Base-by-base conservation (phyloP, 306 rosid species). In the Ormosia emarginata region DNA sequence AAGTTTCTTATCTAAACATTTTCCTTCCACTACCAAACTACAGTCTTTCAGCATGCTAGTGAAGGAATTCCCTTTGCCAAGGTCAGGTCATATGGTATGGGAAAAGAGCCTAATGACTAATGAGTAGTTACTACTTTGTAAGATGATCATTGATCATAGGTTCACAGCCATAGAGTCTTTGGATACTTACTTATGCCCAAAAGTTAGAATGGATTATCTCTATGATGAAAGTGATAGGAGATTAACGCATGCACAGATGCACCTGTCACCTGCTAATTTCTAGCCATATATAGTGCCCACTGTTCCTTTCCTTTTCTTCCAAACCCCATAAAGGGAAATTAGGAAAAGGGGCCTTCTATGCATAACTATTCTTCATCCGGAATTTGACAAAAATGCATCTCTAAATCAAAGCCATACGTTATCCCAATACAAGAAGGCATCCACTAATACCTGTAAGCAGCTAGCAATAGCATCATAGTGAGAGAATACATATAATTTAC, bases 231-330 rank as follows among this genome's bases (percentile, higher is more conserved):
- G 41, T 8, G 29, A 82, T 61, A 3, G 33, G 41, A 52, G 39
- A 74, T 43, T 6, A 64, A 43, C 56, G 34, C 44, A 37, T 52
- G 43, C 78, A 34, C 37, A 13, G 71, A 73, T 74, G 66, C 80
- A 74, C 43, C 55, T 66, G 57, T 47, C 29, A 63, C 77, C 82
- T 81, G 63, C 83, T 61, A 85, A 72, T 79, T 77, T 82, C 91
- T 85, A 88, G 85, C 87, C 83, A 82, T 83, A 66, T 65, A 59
- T 14, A 64, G 58, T 68, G 53, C 78, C 83, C 85, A 76, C 85
- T 74, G 67, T 56, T 53, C 70, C 55, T 36, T 65, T 41, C 29
- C 5, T 43, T 71, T 61, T 59, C 41, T 67, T 56, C 63, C 77
- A 67, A 69, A 63, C 61, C 79, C 24, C 12, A 7, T 34, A 47